A percentile compares a stretch with the other conserved stretches of the same genome.
Conservation (phyloP, 2,329 filamentous ascomycete species). For the Phialocephala sp. region DNA sequence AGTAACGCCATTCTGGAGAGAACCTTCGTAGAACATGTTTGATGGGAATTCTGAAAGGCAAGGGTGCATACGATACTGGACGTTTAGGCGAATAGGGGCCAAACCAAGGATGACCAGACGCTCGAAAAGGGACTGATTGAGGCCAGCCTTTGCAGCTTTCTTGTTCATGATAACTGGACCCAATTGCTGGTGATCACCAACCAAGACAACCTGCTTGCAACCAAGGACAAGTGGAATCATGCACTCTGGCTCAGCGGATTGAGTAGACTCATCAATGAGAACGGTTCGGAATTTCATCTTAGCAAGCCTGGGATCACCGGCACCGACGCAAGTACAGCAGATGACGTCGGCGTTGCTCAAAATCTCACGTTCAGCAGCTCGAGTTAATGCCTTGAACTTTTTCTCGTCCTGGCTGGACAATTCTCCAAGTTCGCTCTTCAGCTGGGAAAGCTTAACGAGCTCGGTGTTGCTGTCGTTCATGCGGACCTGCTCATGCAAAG, state of each 20-base stretch:
- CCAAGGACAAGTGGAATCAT: slow-evolving; percentile 98
- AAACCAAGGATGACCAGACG: slow-evolving; percentile 91
- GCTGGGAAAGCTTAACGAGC: slow-evolving; percentile 86
- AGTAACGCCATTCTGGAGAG: slow-evolving; percentile 94
- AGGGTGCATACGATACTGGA: slow-evolving; percentile 99
- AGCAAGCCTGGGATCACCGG: slow-evolving; percentile 89
- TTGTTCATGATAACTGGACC: slow-evolving; percentile 99
- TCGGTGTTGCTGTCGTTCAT: slow-evolving; percentile 97
- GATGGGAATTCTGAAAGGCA: slow-evolving; percentile 97
- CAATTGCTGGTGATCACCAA: slow-evolving; percentile 97
- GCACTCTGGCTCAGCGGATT: slow-evolving; percentile 97
- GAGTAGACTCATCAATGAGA: slow-evolving; percentile 96
- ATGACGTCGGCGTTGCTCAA: slow-evolving; percentile 95
- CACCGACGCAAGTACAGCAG: slow-evolving; percentile 97
- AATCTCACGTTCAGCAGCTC: slow-evolving; percentile 93
- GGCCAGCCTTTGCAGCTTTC: slow-evolving; percentile 95
- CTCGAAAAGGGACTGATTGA: slow-evolving; percentile 99
- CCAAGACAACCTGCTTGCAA: slow-evolving; percentile 98
- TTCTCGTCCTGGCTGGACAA: slow-evolving; percentile 96
- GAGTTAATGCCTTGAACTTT: slow-evolving; percentile 95
- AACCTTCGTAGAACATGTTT: slow-evolving; percentile 99
- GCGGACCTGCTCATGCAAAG: slow-evolving; percentile 94
- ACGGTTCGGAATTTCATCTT: slow-evolving; percentile 99
- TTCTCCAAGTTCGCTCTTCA: slow-evolving; percentile 91
- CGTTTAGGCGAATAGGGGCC: slow-evolving; percentile 89